Percentiles rank a stretch among this genome's conserved stretches.
Conservation (phyloP, 2,329 filamentous ascomycete species). For the Capronia epimyces region DNA sequence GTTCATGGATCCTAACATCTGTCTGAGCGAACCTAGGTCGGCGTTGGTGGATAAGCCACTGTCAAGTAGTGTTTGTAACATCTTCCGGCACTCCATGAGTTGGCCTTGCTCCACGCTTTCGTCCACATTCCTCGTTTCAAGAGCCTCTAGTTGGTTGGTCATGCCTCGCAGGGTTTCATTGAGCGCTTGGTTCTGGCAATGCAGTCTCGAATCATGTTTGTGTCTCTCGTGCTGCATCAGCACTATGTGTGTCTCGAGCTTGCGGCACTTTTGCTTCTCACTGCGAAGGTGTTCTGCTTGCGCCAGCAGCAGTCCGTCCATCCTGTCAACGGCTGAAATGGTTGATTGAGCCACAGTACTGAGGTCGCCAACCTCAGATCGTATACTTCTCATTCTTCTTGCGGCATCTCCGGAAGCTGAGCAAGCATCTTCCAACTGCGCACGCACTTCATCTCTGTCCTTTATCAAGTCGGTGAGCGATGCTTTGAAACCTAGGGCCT, state of each 20-base stretch:
- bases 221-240: conserved; percentile 13
- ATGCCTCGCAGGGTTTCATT: conserved; percentile 1
- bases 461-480: conserved; percentile 4
- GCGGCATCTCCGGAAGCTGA: background rate
- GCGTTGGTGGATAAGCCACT: conserved; percentile 2
- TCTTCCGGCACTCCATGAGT: conserved; percentile 1
- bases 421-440: conserved; percentile 5
- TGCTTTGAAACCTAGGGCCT: conserved; percentile 6
- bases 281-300: conserved; percentile 9
- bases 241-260: conserved; percentile 18
- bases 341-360: conserved; percentile 4
- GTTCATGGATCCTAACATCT: background rate
- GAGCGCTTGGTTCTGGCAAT: conserved; percentile 1
- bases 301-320: conserved; percentile 2
- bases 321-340: background rate
- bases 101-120: background rate
- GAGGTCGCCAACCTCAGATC: conserved; percentile 4
- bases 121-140: background rate
- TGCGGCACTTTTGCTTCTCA: conserved; percentile 18
- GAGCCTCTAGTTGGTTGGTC: background rate
- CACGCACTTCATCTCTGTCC: conserved; percentile 12
- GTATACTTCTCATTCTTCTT: conserved; percentile 7
- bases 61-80: conserved; percentile 2
- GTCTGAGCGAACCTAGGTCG: conserved; percentile 3
- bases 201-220: conserved; percentile 4